Evolutionary conservation across 495 filamentous ascomycete genomes (phyloP), one percentile per base, ranked within the genome.

Genomic region (Cladorrhinum samala): DNA sequence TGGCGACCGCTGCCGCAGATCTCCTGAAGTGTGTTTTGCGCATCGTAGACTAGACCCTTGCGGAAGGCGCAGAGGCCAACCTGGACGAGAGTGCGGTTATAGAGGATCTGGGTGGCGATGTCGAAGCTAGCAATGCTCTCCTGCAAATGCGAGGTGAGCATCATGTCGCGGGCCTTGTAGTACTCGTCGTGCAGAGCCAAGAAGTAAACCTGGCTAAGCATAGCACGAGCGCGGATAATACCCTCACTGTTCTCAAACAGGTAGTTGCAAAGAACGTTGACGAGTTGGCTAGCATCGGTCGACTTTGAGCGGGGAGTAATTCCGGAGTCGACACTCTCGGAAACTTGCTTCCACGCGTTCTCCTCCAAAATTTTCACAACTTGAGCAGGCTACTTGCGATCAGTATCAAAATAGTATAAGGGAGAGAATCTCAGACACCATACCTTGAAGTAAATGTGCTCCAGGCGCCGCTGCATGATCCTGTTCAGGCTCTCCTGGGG

Each of bases 141-240:
- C 64, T 95, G 89, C 63, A 99, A 73, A 73, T 99, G 93, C n/a
- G 94, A 97, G 87, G 97, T 97, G 65, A 99, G 82, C 86, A 97
- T 92, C 84, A 97, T 88, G 69, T 99, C 93, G 60, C 94, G 89
- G 63, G 93, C 87, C 63, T 86, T 87, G 79, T 95, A 97, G 78
- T 96, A 97, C 53, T 95, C 83, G 69, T 97, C 91, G 68, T 98
- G 93, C 42, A 97, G 79, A 30, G 93, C 93, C 48, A 96, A 81
- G 84, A 93, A 96, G 76, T 97, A 98, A 53, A 97, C 91, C 72
- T 97, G 91, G 77, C 89, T 96, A 46, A 98, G 80, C 89, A 97
- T 96, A 16, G 93, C 91, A 53, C 94, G 87, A 53, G 94, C 94
- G 45, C 92, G 85, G 67, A 96, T 88, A 61, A 97, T 95, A 61